Conservation (phyloP, 768 basidiomycete species). For the Chalciporus piperatus region DNA sequence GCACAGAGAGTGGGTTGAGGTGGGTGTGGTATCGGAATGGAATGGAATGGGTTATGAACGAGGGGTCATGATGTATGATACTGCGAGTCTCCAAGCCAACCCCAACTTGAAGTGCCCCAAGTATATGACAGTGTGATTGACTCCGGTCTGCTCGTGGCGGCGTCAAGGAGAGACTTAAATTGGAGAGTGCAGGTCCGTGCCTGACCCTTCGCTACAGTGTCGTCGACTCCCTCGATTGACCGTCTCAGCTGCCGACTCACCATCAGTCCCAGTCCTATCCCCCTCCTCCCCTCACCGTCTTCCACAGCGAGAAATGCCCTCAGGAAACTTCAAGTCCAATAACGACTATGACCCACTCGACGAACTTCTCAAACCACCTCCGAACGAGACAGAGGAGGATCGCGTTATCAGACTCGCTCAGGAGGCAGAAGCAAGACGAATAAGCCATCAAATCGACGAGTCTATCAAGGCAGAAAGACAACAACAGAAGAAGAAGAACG, state of each 20-base stretch:
- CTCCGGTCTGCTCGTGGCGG: not conserved
- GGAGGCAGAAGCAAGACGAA: slow-evolving; percentile 64
- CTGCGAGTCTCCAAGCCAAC: too few species aligned
- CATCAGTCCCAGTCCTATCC: too few species aligned
- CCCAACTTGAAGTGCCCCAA: too few species aligned
- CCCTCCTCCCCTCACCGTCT: slow-evolving; percentile 1
- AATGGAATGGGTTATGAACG: too few species aligned
- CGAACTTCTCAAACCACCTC: slow-evolving; percentile 60
- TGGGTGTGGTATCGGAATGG: too few species aligned
- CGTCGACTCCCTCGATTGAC: not conserved
- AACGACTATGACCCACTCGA: slow-evolving; percentile 58
- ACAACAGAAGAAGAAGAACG: slow-evolving; percentile 55
- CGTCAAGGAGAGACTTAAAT: slow-evolving; percentile 11
- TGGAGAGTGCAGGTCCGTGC: slow-evolving; percentile 7
- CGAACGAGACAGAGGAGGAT: slow-evolving; percentile 62
- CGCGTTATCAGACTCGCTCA: slow-evolving; percentile 49
- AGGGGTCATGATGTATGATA: too few species aligned
- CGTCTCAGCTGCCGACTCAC: too few species aligned
- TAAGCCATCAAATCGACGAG: slow-evolving; percentile 74
- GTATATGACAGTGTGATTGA: too few species aligned
- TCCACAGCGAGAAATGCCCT: slow-evolving; percentile 19
- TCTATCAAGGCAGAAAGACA: slow-evolving; percentile 64
- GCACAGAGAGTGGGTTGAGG: too few species aligned
- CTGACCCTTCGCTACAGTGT: slow-evolving; percentile 10
- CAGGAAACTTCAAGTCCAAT: slow-evolving; percentile 8